Evolutionary conservation across 495 filamentous ascomycete genomes (phyloP).

Genomic region (Aspergillus wentii): DNA sequence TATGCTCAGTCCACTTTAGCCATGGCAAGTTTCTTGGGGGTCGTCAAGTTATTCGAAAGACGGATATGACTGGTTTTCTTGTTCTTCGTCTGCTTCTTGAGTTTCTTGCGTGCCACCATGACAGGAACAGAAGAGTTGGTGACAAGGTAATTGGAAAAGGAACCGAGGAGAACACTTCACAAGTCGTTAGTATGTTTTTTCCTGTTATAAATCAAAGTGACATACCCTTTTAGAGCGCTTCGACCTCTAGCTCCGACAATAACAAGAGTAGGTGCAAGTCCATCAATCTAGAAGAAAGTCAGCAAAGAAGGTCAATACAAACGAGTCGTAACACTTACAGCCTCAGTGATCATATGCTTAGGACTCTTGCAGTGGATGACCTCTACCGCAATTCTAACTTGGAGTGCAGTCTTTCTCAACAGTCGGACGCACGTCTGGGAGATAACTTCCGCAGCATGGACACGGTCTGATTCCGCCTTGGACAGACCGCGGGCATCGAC

Average conservation of each 20-base stretch:
- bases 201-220: background rate
- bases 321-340: conserved; percentile 41
- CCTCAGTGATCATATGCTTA: conserved; percentile 77
- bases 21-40: conserved; percentile 56
- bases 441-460: conserved; percentile 69
- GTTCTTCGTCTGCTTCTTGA: conserved; percentile 70
- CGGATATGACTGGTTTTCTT: conserved; percentile 49
- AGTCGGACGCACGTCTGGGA: conserved; percentile 75
- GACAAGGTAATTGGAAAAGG: conserved; percentile 94
- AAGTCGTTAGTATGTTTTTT: conserved; percentile 6
- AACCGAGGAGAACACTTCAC: conserved; percentile 79
- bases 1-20: conserved; percentile 67
- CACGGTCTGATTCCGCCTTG: conserved; percentile 71
- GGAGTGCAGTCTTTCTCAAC: conserved; percentile 82
- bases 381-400: conserved; percentile 88
- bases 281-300: conserved; percentile 64
- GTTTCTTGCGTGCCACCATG: conserved; percentile 82
- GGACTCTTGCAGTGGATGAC: conserved; percentile 98
- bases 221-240: conserved; percentile 89
- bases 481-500: conserved; percentile 39
- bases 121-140: conserved; percentile 95
- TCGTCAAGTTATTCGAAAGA: conserved; percentile 66
- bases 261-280: conserved; percentile 85
- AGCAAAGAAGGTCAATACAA: conserved; percentile 4
- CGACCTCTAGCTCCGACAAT: conserved; percentile 86